Percentiles rank a stretch among this genome's conserved stretches.
Evolutionary conservation across 768 basidiomycete genomes (phyloP).

Genomic region (Crassisporium funariophilum): DNA sequence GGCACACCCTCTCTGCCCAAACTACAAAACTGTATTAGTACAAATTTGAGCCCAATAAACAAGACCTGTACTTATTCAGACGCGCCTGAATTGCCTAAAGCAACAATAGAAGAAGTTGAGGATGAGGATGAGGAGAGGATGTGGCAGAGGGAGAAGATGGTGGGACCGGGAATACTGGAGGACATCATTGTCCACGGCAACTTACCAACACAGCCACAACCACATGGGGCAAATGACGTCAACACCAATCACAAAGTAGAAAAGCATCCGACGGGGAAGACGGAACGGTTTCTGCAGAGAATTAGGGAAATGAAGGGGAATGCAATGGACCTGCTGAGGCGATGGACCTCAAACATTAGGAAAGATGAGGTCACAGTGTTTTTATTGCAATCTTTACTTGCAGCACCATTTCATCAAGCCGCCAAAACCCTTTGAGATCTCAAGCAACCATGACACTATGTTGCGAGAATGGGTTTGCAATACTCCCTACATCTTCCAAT

Average conservation of each 20-base stretch:
- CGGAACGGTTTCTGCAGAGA: background rate
- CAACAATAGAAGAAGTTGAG: background rate
- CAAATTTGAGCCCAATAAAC: background rate
- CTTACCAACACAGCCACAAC: background rate
- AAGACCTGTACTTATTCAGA: background rate
- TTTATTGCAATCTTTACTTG: conserved; percentile 2
- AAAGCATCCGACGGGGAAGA: no score
- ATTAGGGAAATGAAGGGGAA: background rate
- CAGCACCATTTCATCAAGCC: conserved; percentile 2
- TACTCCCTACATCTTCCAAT: background rate
- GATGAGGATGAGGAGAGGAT: background rate
- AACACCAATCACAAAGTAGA: no score
- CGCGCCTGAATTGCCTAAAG: background rate
- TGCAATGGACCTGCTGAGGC: background rate
- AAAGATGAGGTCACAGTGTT: conserved; percentile 3
- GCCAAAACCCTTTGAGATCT: background rate
- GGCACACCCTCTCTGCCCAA: no score
- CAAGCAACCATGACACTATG: background rate
- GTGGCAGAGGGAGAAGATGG: background rate
- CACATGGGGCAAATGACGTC: no score
- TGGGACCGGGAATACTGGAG: background rate
- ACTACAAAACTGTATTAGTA: no score
- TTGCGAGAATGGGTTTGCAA: background rate
- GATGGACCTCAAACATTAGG: background rate
- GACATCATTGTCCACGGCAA: no score